Base-by-base conservation (phyloP, 306 rosid species). In the Acacia confusa region DNA sequence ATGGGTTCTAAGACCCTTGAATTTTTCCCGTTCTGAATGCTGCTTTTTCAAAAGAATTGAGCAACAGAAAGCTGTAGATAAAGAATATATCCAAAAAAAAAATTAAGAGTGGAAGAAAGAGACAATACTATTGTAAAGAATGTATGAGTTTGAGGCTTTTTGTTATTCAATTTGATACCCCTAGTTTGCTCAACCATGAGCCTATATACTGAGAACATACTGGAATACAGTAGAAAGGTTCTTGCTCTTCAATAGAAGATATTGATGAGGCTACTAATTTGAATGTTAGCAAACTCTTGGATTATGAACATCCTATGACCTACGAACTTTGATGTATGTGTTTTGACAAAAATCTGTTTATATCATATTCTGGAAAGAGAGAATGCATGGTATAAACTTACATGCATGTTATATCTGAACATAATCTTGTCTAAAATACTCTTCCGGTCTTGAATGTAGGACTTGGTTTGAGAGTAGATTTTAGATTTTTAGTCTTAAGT, bases 41-140 rank as follows among this genome's bases (percentile, higher is more conserved):
- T 16, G 11, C 19, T n/a, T 68, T 67, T 22, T 41, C 11, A 0
- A 3, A 65, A 73, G 12, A 73, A 65, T 65, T 52, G 60, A 27
- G 43, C 41, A 27, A 66, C 41, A 53, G 32, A 55, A 30, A 16
- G 34, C 40, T 75, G 38, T 40, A 7, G 63, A 55, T 43, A 27
- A 53, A 47, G 69, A 20, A 60, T 79, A 12, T 48, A 43, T 57
- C 66, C n/a, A n/a, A n/a, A n/a, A n/a, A n/a, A n/a, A n/a, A n/a
- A n/a, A n/a, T n/a, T n/a, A 30, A 30, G 48, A 38, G 38, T 65
- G 61, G 9, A 38, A 50, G 60, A 61, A 45, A 24, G 65, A 19
- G 75, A 65, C 27, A 40, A 67, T 45, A n/a, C 20, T 75, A 48
- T 60, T 25, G 27, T 53, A 40, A 25, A 40, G 76, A 76, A 66